Evolutionary conservation across 495 filamentous ascomycete species (phyloP).

Genomic region (Trichoderma erinaceum): DNA sequence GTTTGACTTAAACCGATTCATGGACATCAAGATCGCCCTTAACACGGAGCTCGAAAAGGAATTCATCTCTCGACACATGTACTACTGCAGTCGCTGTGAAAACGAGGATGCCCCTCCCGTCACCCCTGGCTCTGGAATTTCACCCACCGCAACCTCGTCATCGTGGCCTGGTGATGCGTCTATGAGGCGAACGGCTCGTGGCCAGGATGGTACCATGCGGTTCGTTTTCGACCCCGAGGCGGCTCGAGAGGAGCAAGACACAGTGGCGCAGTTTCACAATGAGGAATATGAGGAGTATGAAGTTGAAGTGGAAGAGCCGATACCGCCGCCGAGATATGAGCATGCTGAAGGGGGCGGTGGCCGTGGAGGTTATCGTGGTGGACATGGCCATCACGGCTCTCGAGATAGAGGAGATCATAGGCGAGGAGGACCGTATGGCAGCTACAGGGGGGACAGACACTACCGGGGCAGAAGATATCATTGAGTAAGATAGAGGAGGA

Average conservation of each 20-base stretch:
- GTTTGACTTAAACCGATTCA: constrained; percentile 67
- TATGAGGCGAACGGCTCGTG: constrained; percentile 43
- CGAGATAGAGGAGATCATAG: constrained; percentile 27
- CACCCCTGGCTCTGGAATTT: constrained; percentile 32
- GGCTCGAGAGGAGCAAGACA: constrained; percentile 62
- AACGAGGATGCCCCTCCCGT: constrained; percentile 28
- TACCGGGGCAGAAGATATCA: constrained; percentile 20
- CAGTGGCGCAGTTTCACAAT: constrained; percentile 61
- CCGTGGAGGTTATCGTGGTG: constrained; percentile 12
- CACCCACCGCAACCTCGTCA: constrained; percentile 32
- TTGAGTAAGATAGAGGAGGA: constrained; percentile 1
- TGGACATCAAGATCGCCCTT: constrained; percentile 75
- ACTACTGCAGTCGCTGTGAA: constrained; percentile 39
- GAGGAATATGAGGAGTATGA: constrained; percentile 76
- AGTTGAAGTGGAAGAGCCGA: constrained; percentile 53
- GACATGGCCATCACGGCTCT: constrained; percentile 24
- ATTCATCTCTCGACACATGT: constrained; percentile 31
- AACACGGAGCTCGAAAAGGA: constrained; percentile 61
- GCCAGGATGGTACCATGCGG: constrained; percentile 70
- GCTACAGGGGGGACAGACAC: constrained; percentile 27
- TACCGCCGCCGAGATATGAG: constrained; percentile 31
- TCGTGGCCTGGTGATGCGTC: constrained; percentile 29
- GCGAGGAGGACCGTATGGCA: constrained; percentile 22
- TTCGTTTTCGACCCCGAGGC: constrained; percentile 83
- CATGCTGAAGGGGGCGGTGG: not conserved